Base-by-base conservation (phyloP, 495 filamentous ascomycete species). In the Annulohypoxylon maeteangense region DNA sequence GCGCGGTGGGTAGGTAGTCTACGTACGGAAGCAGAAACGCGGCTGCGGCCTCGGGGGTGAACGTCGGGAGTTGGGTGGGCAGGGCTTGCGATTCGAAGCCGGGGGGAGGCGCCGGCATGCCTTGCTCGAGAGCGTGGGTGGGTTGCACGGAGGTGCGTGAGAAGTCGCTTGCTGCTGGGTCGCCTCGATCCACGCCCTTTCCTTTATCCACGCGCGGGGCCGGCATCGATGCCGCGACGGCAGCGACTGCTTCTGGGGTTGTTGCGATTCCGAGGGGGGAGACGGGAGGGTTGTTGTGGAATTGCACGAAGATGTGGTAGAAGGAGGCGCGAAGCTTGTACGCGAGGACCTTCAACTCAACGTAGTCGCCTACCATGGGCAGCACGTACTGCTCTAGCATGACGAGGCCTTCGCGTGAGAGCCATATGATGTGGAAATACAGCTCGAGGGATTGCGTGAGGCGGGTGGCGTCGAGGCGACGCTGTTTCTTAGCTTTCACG, bases 231-330 rank as follows among this genome's bases (percentile, higher is more conserved):
- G 60, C 44, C 10, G 40, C 40, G 25, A 59, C 22, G 4, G 51
- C 22, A 1, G 51, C 42, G 0, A 29, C 12, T 0, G 34, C 45
- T 38, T 65, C 55, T 0, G 48, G 70, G 7, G 75, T 69, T 0
- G 76, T 79, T 53, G 67, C 74, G 50, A 78, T 53, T 16, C 76
- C 78, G 71, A 82, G 77, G 22, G 74, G 53, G 1, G 82, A 83
- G 1, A 88, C 80, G 0, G 81, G 76, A 0, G 86, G 86, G 5
- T 83, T 81, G 79, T 98, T 97, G 81, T 97, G 93, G 76, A 97
- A 99, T 14, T 98, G 86, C 56, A 97, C 97, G 76, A 97, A 97
- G 65, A 99, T 93, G 81, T 99, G 95, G 73, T 95, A 95, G 74
- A 98, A 97, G 25, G 91, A 94, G 5, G 96, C 95, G 64, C 93